A percentile compares a stretch with the other conserved stretches of the same genome.
These are phyloP conservation scores for Globisporangium carolinianum DNA, from an alignment of 352 stramenopile species.

Conservation along the genomic window DNA sequence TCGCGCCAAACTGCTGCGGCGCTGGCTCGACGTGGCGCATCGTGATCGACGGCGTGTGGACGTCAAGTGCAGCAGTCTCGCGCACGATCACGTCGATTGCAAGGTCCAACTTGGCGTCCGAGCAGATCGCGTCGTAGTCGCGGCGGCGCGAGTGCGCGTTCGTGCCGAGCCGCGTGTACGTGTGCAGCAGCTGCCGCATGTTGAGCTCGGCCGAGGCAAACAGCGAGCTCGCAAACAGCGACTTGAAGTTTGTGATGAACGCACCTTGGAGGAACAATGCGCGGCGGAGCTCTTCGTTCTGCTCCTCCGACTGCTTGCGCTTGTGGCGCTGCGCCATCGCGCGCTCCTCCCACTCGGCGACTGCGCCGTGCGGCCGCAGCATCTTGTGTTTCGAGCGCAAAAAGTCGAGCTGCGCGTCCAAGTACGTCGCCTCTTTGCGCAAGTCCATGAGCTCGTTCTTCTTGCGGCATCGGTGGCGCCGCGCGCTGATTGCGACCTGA, in stretches of 20 bases:
- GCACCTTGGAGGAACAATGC: slow-evolving; percentile 39
- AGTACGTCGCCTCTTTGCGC: slow-evolving; percentile 24
- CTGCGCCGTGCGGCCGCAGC: slow-evolving; percentile 14
- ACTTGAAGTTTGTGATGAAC: slow-evolving; percentile 36
- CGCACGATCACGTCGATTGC: slow-evolving; percentile 40
- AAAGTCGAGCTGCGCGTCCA: slow-evolving; percentile 22
- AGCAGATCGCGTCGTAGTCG: slow-evolving; percentile 40
- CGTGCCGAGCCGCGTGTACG: slow-evolving; percentile 39
- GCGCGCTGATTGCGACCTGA: slow-evolving; percentile 31
- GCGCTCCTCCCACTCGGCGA: slow-evolving; percentile 25
- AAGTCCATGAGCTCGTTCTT: slow-evolving; percentile 40
- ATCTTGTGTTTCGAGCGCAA: slow-evolving; percentile 28
- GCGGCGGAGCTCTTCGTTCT: slow-evolving; percentile 43
- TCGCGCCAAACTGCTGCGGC: slow-evolving; percentile 33
- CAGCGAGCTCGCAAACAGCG: slow-evolving; percentile 23
- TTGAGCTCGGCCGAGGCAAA: slow-evolving; percentile 28
- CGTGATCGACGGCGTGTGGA: slow-evolving; percentile 29
- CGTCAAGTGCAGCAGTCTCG: slow-evolving; percentile 33
- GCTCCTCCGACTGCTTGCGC: slow-evolving; percentile 20
- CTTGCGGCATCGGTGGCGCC: slow-evolving; percentile 33
- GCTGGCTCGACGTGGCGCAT: slow-evolving; percentile 19
- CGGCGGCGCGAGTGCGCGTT: slow-evolving; percentile 27
- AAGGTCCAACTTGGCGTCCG: slow-evolving; percentile 39
- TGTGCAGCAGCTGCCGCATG: slow-evolving; percentile 46
- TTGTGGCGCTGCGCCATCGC: slow-evolving; percentile 25